Evolutionary conservation across 768 basidiomycete genomes (phyloP).

Genomic region (Boletus reticuloceps): DNA sequence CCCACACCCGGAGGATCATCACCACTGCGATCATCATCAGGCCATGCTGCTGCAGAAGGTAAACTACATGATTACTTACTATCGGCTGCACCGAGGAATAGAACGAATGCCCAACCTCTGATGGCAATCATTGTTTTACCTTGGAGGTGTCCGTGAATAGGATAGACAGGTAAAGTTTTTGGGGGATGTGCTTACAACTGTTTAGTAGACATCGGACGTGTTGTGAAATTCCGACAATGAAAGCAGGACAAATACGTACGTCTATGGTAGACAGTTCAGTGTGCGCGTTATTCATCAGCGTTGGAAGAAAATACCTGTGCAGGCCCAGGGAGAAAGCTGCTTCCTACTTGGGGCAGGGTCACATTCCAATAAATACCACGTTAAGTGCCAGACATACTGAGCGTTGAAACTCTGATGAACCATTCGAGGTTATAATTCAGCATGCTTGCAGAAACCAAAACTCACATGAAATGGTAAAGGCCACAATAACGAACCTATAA

Average conservation of each 20-base stretch:
- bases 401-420: not conserved
- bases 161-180: too few species aligned
- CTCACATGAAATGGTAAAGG: not conserved
- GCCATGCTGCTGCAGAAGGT: not conserved
- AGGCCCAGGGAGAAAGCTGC: not conserved
- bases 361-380: not conserved
- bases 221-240: not conserved
- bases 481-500: slow-evolving; percentile 10
- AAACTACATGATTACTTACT: not conserved
- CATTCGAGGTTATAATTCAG: not conserved
- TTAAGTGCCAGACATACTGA: slow-evolving; percentile 1
- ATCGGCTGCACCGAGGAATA: slow-evolving; percentile 3
- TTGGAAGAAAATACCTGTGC: not conserved
- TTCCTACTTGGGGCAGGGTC: not conserved
- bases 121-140: not conserved
- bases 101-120: not conserved
- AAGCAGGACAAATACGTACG: not conserved
- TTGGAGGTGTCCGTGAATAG: not conserved
- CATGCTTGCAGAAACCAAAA: not conserved
- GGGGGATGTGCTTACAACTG: not conserved
- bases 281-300: not conserved
- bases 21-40: not conserved
- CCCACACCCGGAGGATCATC: slow-evolving; percentile 3
- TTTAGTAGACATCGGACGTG: not conserved
- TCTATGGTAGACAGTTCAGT: not conserved